Evolutionary conservation across 192 early-diverging fungal genomes (phyloP).

Genomic region (Entomortierella chlamydospora): DNA sequence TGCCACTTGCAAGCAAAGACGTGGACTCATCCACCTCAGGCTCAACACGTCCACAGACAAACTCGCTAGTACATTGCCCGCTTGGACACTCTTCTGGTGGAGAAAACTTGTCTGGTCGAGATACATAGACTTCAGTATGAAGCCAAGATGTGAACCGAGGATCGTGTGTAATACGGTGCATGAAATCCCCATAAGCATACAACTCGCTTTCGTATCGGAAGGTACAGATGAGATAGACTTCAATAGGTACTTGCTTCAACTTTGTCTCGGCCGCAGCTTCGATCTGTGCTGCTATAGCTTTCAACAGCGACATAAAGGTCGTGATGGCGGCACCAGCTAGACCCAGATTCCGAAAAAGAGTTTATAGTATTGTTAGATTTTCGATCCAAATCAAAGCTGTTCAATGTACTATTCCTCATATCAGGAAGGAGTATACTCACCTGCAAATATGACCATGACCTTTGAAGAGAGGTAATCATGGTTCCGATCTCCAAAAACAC

Average conservation of each 20-base stretch:
- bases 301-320: constrained; percentile 35
- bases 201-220: constrained; percentile 48
- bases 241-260: background rate
- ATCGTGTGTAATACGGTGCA: constrained; percentile 44
- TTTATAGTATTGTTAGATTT: background rate
- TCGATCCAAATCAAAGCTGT: too few species aligned
- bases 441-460: constrained; percentile 43
- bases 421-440: constrained; percentile 1
- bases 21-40: constrained; percentile 10
- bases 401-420: background rate
- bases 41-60: constrained; percentile 25
- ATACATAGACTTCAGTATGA: constrained; percentile 27
- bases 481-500: constrained; percentile 43
- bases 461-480: constrained; percentile 33
- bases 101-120: constrained; percentile 33
- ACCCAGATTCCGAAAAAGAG: background rate
- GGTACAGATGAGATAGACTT: constrained; percentile 42
- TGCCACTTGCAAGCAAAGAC: constrained; percentile 1
- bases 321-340: constrained; percentile 52
- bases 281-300: constrained; percentile 46
- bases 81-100: constrained; percentile 15
- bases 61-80: constrained; percentile 36
- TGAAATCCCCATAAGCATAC: constrained; percentile 46
- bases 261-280: background rate
- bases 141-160: constrained; percentile 40